phyloP scores from a whole-genome alignment of 1,284 basidiomycete genomes.

The Rhodotorula sp. region DNA sequence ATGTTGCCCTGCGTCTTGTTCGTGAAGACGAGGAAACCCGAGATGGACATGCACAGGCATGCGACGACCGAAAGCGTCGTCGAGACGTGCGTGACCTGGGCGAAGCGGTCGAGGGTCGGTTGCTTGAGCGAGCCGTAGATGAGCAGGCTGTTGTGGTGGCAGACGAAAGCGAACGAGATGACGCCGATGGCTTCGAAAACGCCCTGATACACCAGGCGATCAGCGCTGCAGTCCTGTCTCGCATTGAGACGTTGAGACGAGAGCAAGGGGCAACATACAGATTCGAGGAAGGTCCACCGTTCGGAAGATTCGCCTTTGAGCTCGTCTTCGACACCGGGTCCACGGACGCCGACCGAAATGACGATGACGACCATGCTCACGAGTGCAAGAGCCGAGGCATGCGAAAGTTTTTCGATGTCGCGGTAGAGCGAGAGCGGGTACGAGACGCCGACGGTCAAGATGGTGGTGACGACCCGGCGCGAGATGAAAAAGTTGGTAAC shows the following conservation, averaged over 20 bases:
- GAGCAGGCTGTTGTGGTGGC: slow-evolving; percentile 56
- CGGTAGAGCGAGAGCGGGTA: slow-evolving; percentile 95
- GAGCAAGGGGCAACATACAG: not conserved
- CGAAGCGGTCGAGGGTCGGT: slow-evolving; percentile 92
- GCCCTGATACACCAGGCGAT: slow-evolving; percentile 59
- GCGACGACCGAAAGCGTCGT: slow-evolving; percentile 76
- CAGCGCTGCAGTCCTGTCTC: not conserved
- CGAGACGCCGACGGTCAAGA: slow-evolving; percentile 75
- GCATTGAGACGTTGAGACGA: not conserved
- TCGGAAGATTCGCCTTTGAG: slow-evolving; percentile 64
- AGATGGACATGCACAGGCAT: slow-evolving; percentile 81
- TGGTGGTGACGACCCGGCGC: slow-evolving; percentile 79
- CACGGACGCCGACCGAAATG: slow-evolving; percentile 77
- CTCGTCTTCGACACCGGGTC: slow-evolving; percentile 72
- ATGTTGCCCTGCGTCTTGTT: slow-evolving; percentile 72
- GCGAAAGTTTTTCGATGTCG: slow-evolving; percentile 94
- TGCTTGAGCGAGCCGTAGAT: slow-evolving; percentile 92
- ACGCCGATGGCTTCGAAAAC: slow-evolving; percentile 69
- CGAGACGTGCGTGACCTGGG: slow-evolving; percentile 87
- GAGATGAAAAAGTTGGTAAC: slow-evolving; percentile 75
- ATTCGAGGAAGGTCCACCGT: slow-evolving; percentile 70
- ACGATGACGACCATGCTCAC: slow-evolving; percentile 93
- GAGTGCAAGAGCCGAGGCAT: slow-evolving; percentile 73
- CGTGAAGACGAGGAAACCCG: slow-evolving; percentile 90
- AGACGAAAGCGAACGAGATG: slow-evolving; percentile 68